phyloP scores from a whole-genome alignment of 805 yeast species.

The Ogataea parapolymorpha region DNA sequence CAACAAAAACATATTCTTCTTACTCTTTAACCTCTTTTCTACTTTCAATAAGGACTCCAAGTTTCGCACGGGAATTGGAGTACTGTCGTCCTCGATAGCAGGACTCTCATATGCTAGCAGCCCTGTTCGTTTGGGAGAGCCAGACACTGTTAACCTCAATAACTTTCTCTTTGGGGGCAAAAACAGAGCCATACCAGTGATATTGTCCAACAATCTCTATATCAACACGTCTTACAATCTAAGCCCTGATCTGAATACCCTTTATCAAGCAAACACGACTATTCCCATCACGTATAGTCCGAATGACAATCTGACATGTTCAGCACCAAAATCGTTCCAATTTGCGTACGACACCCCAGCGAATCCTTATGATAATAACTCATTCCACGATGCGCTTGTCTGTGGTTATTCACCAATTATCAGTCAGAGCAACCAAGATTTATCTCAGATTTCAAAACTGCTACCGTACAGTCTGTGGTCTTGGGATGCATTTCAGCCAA shows the following conservation, averaged over 20 bases:
- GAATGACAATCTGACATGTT: neutral
- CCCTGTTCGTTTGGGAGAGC: neutral
- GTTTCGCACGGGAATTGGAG: slow-evolving; percentile 10
- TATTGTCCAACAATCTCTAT: slow-evolving; percentile 29
- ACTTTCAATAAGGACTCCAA: slow-evolving; percentile 4
- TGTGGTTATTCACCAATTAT: slow-evolving; percentile 72
- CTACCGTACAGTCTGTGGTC: slow-evolving; percentile 58
- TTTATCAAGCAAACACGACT: slow-evolving; percentile 12
- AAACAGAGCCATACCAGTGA: slow-evolving; percentile 37
- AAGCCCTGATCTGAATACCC: slow-evolving; percentile 10
- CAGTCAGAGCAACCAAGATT: slow-evolving; percentile 33
- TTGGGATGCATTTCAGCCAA: slow-evolving; percentile 65
- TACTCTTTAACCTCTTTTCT: slow-evolving; percentile 38
- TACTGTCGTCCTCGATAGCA: slow-evolving; percentile 7
- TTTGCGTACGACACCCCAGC: slow-evolving; percentile 37
- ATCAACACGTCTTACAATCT: slow-evolving; percentile 32
- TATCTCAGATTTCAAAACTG: slow-evolving; percentile 31
- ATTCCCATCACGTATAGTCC: slow-evolving; percentile 1
- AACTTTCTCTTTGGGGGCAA: slow-evolving; percentile 34
- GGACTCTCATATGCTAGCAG: slow-evolving; percentile 1
- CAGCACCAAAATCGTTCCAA: slow-evolving; percentile 5
- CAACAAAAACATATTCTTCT: slow-evolving; percentile 40
- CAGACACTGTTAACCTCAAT: slow-evolving; percentile 25
- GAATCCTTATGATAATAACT: slow-evolving; percentile 36
- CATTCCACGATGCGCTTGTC: slow-evolving; percentile 38